Conservation (phyloP, 768 basidiomycete species). For the Pisolithus orientalis region DNA sequence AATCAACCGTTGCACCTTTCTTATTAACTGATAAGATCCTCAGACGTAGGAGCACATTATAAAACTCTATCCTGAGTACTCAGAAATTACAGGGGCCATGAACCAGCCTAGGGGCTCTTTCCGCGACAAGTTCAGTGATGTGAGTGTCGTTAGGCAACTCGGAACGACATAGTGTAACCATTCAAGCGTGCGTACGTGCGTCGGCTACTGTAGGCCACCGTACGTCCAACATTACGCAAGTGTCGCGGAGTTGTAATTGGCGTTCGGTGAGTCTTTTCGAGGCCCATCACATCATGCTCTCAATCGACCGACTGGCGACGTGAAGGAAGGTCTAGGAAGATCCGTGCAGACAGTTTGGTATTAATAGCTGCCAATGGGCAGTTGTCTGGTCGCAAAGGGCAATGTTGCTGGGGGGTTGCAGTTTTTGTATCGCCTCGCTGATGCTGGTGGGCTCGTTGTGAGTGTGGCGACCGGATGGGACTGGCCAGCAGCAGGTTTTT, state of each 20-base stretch:
- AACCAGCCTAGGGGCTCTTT: no score
- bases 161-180: no score
- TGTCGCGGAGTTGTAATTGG: constrained; percentile 27
- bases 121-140: no score
- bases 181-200: no score
- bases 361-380: constrained; percentile 21
- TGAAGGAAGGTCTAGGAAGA: neutral
- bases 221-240: constrained; percentile 15
- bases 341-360: constrained; percentile 11
- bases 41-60: no score
- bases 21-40: no score
- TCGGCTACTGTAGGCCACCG: no score
- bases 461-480: constrained; percentile 9
- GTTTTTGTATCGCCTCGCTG: constrained; percentile 19
- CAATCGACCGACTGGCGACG: neutral
- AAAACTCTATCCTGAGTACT: no score
- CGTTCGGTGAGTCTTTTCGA: neutral
- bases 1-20: no score
- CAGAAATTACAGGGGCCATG: no score
- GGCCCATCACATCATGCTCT: neutral
- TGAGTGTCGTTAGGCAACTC: no score
- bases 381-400: neutral
- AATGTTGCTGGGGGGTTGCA: constrained; percentile 1
- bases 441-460: constrained; percentile 17
- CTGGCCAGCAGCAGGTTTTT: constrained; percentile 15